Conservation (phyloP, 768 basidiomycete species). For the Lentinula boryana region DNA sequence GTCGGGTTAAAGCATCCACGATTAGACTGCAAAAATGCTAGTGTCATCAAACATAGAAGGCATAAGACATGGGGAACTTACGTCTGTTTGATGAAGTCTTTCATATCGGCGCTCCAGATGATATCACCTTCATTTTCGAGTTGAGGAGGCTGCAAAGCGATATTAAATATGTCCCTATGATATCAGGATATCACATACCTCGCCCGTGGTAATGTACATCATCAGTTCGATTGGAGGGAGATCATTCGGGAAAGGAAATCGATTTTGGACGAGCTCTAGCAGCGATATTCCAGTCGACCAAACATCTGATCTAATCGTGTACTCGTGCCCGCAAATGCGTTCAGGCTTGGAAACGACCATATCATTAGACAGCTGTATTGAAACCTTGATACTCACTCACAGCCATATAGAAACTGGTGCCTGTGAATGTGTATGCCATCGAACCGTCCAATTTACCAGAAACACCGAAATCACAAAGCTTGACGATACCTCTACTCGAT, state of each 20-base stretch:
- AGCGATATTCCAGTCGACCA: slow-evolving; percentile 97
- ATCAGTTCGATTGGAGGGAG: slow-evolving; percentile 92
- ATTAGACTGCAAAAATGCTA: slow-evolving; percentile 45
- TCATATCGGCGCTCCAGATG: slow-evolving; percentile 80
- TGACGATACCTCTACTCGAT: slow-evolving; percentile 84
- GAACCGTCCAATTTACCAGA: slow-evolving; percentile 93
- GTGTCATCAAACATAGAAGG: not conserved
- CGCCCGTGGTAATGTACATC: slow-evolving; percentile 80
- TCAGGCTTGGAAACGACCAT: slow-evolving; percentile 64
- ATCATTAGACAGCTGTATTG: not conserved
- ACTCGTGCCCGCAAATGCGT: slow-evolving; percentile 86
- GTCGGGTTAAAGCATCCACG: slow-evolving; percentile 61
- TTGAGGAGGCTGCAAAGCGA: slow-evolving; percentile 58
- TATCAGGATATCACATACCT: slow-evolving; percentile 37
- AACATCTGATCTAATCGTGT: slow-evolving; percentile 93
- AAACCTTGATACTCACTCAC: slow-evolving; percentile 43
- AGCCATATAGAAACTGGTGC: slow-evolving; percentile 98
- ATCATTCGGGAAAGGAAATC: slow-evolving; percentile 92
- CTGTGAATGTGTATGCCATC: slow-evolving; percentile 92
- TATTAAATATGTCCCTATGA: not conserved
- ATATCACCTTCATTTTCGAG: slow-evolving; percentile 68
- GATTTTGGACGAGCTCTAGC: slow-evolving; percentile 88
- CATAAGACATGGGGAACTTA: slow-evolving; percentile 32
- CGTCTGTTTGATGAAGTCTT: slow-evolving; percentile 86
- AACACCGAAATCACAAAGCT: slow-evolving; percentile 94